Evolutionary conservation across 1,139 yeast species (phyloP).

Genomic region (Blastobotrys persicus): DNA sequence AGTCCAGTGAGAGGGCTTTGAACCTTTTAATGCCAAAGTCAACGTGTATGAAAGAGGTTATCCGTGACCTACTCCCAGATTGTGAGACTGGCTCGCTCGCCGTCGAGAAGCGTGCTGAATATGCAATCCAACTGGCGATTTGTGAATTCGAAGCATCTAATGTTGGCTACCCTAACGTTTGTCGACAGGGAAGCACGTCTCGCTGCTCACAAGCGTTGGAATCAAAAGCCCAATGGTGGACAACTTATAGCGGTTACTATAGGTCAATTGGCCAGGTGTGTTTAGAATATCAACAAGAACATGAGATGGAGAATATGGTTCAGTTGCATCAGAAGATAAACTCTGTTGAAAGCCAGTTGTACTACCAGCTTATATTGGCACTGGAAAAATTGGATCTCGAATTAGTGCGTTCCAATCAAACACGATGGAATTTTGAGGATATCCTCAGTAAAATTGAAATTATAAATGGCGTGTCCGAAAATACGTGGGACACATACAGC

Average conservation of each 20-base stretch:
- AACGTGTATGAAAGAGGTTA: constrained; percentile 25
- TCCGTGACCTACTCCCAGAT: constrained; percentile 28
- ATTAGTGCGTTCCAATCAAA: neutral
- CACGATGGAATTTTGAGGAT: neutral
- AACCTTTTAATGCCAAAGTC: constrained; percentile 26
- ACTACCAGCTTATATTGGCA: constrained; percentile 1
- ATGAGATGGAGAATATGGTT: constrained; percentile 19
- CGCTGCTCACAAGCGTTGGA: constrained; percentile 33
- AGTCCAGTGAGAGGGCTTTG: constrained; percentile 13
- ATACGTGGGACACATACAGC: neutral
- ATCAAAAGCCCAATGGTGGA: constrained; percentile 40
- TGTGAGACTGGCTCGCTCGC: constrained; percentile 21
- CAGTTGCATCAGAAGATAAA: constrained; percentile 22
- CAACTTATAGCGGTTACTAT: constrained; percentile 40
- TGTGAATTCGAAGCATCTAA: constrained; percentile 38
- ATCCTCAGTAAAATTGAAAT: neutral
- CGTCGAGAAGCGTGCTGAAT: constrained; percentile 25
- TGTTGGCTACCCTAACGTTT: constrained; percentile 30
- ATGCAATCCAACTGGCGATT: constrained; percentile 32
- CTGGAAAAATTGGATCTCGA: constrained; percentile 9
- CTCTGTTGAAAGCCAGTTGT: constrained; percentile 15
- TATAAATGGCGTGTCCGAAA: neutral
- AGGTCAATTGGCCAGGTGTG: constrained; percentile 35
- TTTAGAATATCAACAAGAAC: constrained; percentile 22
- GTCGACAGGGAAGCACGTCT: constrained; percentile 18